Evolutionary conservation across 208 protist genomes (phyloP).

Genomic region (Vickermania ingenoplastis): DNA sequence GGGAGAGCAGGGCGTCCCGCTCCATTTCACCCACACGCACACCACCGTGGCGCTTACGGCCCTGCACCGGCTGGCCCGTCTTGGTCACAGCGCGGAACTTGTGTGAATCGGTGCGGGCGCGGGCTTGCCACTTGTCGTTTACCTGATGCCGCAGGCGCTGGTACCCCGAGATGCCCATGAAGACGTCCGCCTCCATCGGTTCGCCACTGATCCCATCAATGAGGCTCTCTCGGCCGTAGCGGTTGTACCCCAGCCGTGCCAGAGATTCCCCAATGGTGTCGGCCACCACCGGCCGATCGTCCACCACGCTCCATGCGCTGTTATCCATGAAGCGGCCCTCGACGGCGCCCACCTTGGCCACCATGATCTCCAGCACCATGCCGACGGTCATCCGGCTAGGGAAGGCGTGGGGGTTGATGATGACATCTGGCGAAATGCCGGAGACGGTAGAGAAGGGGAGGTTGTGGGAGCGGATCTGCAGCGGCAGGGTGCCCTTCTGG

Average conservation of each 20-base stretch:
- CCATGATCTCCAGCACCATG: conserved; percentile 97
- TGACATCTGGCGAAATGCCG: conserved; percentile 98
- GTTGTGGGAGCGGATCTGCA: conserved; percentile 90
- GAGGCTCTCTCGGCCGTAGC: conserved; percentile 95
- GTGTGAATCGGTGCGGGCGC: conserved; percentile 79
- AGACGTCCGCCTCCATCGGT: conserved; percentile 96
- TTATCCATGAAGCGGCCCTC: conserved; percentile 96
- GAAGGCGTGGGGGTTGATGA: conserved; percentile 99
- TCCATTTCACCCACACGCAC: conserved; percentile 99
- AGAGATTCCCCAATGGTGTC: conserved; percentile 97
- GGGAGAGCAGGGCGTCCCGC: conserved; percentile 98
- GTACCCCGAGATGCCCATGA: conserved; percentile 98
- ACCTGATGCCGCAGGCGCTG: conserved; percentile 99
- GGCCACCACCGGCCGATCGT: conserved; percentile 44
- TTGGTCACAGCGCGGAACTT: conserved; percentile 92
- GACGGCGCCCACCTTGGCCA: conserved; percentile 92
- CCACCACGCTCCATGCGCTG: conserved; percentile 86
- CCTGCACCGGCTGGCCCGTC: conserved; percentile 98
- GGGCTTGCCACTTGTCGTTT: conserved; percentile 99
- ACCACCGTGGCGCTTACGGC: conserved; percentile 93
- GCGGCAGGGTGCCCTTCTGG: conserved; percentile 98
- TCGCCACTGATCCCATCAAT: conserved; percentile 94
- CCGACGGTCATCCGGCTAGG: conserved; percentile 99
- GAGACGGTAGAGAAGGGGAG: conserved; percentile 91
- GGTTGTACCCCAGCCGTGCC: conserved; percentile 90